These are phyloP conservation scores for Hypoxylon sp. DNA, from an alignment of 2,329 filamentous ascomycete species.

Conservation along the genomic window DNA sequence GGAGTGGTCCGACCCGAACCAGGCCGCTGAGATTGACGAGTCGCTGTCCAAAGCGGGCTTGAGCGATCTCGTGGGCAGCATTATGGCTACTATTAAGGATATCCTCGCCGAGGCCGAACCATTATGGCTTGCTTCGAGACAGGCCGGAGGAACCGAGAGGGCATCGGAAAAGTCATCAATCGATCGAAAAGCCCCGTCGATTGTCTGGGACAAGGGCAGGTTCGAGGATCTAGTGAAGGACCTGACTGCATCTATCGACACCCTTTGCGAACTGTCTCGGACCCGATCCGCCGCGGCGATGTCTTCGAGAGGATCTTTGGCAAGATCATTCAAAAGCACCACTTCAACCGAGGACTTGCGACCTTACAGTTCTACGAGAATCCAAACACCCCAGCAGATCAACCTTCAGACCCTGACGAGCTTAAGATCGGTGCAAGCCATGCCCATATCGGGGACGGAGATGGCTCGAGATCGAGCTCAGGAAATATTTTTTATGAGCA, in stretches of 20 bases:
- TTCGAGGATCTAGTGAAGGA: constrained; percentile 82
- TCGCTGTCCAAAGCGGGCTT: constrained; percentile 78
- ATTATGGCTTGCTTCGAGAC: constrained; percentile 73
- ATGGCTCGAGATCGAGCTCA: constrained; percentile 51
- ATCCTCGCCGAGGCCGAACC: constrained; percentile 81
- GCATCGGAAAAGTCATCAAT: constrained; percentile 53
- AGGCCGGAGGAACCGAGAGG: constrained; percentile 55
- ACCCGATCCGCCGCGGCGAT: constrained; percentile 65
- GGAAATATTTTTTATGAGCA: constrained; percentile 65
- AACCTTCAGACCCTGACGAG: constrained; percentile 65
- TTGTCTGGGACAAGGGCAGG: constrained; percentile 76
- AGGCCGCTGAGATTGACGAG: constrained; percentile 77
- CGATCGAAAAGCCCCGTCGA: constrained; percentile 67
- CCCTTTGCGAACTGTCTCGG: constrained; percentile 79
- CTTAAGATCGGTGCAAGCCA: constrained; percentile 57
- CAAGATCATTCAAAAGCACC: constrained; percentile 53
- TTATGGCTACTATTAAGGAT: constrained; percentile 84
- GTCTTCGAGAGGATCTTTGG: constrained; percentile 48
- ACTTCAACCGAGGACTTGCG: constrained; percentile 59
- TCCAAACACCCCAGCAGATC: constrained; percentile 71
- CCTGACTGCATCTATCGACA: constrained; percentile 82
- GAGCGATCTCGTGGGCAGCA: constrained; percentile 80
- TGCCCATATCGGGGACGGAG: constrained; percentile 52
- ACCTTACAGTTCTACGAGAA: constrained; percentile 69
- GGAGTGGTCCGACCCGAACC: constrained; percentile 80